Evolutionary conservation across 208 protist genomes (phyloP), one percentile per base, ranked within the genome.

Genomic region (Wallacemonas rigidus): DNA sequence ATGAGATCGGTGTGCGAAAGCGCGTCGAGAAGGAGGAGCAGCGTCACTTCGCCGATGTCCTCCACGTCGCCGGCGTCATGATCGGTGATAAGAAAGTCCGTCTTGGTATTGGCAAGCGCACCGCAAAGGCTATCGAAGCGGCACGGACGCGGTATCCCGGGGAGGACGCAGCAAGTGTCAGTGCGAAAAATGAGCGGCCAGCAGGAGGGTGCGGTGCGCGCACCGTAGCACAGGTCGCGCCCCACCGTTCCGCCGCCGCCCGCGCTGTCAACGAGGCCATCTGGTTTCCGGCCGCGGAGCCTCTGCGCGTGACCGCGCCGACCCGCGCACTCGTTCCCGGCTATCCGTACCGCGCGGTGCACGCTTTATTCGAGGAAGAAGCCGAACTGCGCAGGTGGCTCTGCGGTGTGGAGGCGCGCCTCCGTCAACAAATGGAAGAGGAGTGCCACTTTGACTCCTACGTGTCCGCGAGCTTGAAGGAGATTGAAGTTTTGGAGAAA

Each of bases 341-440:
- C 36, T 92, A 89, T 54, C 86, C 89, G 3, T 67, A 80, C 58
- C 68, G 77, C 6, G 83, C 88, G 47, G 87, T 86, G 41, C 55
- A 64, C 2, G 60, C 70, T 50, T 58, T 94, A n/a, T 76, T 67
- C 11, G 58, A 86, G 14, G 85, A 94, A 64, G 89, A 94, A 71
- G 77, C 79, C 9, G 85, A 90, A 79, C 65, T 94, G n/a, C 89
- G 89, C 15, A 63, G 77, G 58, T 94, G 89, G 89, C 61, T 86
- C 9, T 67, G 69, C 62, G 71, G 85, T 47, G 80, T 94, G 2
- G 89, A 94, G 77, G 45, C 47, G 3, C 77, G 71, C 14, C 83
- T 91, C 17, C 84, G 82, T 14, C 45, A 75, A 26, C 68, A 79
- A 60, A 83, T 91, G 69, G 83, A 90, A 43, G 64, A 88, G 67